Conservation (phyloP, 2,329 filamentous ascomycete genomes). For the Scolecobasidium constrictum region DNA sequence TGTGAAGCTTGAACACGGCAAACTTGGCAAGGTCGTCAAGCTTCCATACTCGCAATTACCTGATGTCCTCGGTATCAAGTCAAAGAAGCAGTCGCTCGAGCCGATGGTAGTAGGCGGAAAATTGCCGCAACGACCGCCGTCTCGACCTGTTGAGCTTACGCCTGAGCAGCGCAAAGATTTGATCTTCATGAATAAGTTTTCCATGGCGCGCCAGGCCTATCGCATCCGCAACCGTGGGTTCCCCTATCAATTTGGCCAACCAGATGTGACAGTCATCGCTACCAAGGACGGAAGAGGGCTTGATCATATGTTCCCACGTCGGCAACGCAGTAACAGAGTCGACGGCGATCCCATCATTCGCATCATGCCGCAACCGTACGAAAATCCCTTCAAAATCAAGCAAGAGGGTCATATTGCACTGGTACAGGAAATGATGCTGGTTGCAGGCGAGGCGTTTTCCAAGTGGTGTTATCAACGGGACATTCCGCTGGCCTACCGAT, state of each 20-base stretch:
- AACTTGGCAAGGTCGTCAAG: constrained; percentile 42
- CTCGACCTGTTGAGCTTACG: constrained; percentile 12
- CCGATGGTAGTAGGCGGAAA: constrained; percentile 22
- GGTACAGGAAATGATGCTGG: constrained; percentile 42
- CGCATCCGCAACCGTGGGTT: constrained; percentile 17
- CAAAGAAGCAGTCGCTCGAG: not conserved
- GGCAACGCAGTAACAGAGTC: constrained; percentile 21
- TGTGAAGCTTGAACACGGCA: constrained; percentile 41
- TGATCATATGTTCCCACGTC: not conserved
- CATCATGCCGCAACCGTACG: not conserved
- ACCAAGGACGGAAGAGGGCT: not conserved
- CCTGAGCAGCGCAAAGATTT: constrained; percentile 13
- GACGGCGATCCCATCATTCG: constrained; percentile 32
- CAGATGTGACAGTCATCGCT: not conserved
- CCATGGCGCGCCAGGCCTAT: constrained; percentile 10
- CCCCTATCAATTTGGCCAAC: not conserved
- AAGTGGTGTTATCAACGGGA: constrained; percentile 40
- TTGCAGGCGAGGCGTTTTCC: constrained; percentile 41
- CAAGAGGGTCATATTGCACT: not conserved
- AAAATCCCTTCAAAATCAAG: constrained; percentile 3
- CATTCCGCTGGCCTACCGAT: constrained; percentile 40
- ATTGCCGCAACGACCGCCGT: constrained; percentile 10
- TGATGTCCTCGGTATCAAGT: not conserved
- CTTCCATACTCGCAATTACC: constrained; percentile 27
- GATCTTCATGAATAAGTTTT: constrained; percentile 24